Conservation (phyloP, 2,329 filamentous ascomycete species). For the Thelonectria olida region DNA sequence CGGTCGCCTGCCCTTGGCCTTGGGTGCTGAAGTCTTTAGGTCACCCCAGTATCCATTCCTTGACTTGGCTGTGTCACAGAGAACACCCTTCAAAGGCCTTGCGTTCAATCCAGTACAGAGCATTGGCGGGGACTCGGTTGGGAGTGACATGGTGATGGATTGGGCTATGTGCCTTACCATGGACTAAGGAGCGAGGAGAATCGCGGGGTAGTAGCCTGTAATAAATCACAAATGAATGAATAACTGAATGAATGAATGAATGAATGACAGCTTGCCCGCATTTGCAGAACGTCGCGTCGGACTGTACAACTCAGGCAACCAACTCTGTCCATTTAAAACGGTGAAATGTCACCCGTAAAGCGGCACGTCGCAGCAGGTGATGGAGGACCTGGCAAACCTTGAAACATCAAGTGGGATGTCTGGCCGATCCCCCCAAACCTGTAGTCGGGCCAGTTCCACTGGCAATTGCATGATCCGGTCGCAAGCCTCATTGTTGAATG, state of each 20-base stretch:
- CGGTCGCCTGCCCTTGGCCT: too few relatives aligned
- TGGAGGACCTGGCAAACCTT: not conserved
- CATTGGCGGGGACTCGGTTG: not conserved
- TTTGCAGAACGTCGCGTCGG: not conserved
- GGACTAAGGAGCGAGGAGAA: not conserved
- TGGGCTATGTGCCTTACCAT: not conserved
- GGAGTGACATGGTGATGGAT: not conserved
- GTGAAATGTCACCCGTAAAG: not conserved
- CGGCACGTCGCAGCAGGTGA: not conserved
- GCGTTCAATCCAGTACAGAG: not conserved
- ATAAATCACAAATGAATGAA: not conserved
- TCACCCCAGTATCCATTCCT: too few relatives aligned
- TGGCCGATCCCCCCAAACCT: not conserved
- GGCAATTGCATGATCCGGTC: conserved; percentile 7
- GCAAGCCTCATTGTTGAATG: not conserved
- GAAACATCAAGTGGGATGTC: not conserved
- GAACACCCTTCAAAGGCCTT: too few relatives aligned
- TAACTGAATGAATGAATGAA: not conserved
- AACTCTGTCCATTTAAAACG: not conserved
- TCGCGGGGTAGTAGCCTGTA: too few relatives aligned
- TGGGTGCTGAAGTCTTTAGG: too few relatives aligned
- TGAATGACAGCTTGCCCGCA: too few relatives aligned
- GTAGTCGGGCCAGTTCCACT: conserved; percentile 9
- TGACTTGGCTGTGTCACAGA: too few relatives aligned
- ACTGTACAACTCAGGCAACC: too few relatives aligned